Base-by-base conservation (phyloP, 768 basidiomycete genomes). In the Suillus sp. region DNA sequence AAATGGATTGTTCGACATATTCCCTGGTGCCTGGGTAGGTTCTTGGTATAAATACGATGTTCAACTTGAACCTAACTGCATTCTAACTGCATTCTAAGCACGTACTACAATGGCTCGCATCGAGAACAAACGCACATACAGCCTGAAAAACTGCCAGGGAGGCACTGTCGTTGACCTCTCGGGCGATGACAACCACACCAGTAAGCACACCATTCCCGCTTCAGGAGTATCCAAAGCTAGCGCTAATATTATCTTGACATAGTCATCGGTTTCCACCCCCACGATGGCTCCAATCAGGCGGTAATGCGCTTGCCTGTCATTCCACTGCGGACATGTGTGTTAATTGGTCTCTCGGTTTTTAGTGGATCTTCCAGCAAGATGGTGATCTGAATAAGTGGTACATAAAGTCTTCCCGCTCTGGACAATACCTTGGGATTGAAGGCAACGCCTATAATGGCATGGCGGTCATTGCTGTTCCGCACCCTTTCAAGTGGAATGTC, bases 91-190 rank as follows among this genome's bases (percentile, higher is more conserved):
- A 18, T 35, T 40, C 14, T 40, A 20, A 25, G 1, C 35, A 27
- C 25, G 8, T 3, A 62, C 54, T 2, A 54, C 25, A 22, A 74
- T 75, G 74, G 10, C 68, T 42, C 40, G 18, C 67, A 64, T 81
- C 57, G 69, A 75, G 65, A 67, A 63, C 18, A 81, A 83, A 22
- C 61, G 42, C 18, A 76, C 68, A 0, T 87, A 84, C 74, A 77
- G 66, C 38, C 78, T 88, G 67, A 75, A 70, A 45, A 89, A 88
- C 72, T 78, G 73, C 68, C 81, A 84, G 72, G 76, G 79, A 9
- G 80, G 79, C 3, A 87, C 82, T 5, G 83, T 79, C 32, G 65
- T 86, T 30, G 86, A 88, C 67, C 78, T 88, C 62, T 87, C 86
- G 20, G 84, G 80, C 3, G 75, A 63, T 9, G 85, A 87, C 69